Evolutionary conservation across 352 stramenopile species (phyloP).

Genomic region (Globisporangium polare): DNA sequence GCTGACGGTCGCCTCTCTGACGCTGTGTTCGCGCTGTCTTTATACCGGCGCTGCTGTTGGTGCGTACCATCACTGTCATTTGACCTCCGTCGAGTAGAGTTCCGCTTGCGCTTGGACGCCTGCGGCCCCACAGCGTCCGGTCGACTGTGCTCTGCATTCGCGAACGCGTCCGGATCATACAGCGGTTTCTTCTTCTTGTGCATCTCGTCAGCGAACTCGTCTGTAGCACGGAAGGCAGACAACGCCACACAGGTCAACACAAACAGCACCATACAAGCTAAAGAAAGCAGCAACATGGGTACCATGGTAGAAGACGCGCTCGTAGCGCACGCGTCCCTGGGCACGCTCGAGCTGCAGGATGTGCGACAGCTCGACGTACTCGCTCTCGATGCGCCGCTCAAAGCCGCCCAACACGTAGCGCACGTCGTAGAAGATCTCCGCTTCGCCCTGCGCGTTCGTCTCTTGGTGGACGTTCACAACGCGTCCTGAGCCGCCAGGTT

Average conservation of each 20-base stretch:
- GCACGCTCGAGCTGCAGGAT: constrained; percentile 33
- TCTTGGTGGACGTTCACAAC: constrained; percentile 46
- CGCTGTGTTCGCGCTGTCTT: background rate
- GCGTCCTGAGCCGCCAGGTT: constrained; percentile 64
- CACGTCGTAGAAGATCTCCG: constrained; percentile 65
- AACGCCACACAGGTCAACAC: background rate
- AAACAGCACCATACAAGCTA: background rate
- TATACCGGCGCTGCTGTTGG: background rate
- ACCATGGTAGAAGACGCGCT: constrained; percentile 65
- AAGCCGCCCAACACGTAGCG: constrained; percentile 79
- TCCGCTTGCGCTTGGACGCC: background rate
- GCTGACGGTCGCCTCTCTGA: background rate
- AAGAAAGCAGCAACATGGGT: background rate
- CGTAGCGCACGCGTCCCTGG: constrained; percentile 30
- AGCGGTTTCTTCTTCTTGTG: constrained; percentile 24
- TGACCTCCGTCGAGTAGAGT: background rate
- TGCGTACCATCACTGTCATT: background rate
- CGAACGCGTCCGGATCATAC: background rate
- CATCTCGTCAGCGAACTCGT: constrained; percentile 50
- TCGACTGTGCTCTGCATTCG: background rate
- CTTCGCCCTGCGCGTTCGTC: constrained; percentile 8
- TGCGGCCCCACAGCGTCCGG: background rate
- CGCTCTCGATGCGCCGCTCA: constrained; percentile 63
- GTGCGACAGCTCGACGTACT: constrained; percentile 57
- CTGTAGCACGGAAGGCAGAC: constrained; percentile 15